phyloP scores from a whole-genome alignment of 2,329 filamentous ascomycete species.

The Cercospora sp. region DNA sequence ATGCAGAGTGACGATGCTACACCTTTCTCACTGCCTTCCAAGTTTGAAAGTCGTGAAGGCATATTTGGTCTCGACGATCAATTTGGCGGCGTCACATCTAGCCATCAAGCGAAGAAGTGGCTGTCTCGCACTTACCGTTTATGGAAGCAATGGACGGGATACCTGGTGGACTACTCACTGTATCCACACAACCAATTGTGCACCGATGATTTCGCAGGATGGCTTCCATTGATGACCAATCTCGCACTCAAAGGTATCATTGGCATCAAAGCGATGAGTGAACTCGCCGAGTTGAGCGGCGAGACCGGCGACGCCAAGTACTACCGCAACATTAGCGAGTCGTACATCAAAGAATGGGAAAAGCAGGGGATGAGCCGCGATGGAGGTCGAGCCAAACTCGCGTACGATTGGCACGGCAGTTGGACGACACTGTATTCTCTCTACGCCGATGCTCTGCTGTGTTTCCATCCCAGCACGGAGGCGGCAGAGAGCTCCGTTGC shows the following conservation, averaged over 20 bases:
- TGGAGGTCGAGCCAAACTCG: slow-evolving; percentile 71
- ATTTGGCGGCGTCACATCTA: slow-evolving; percentile 58
- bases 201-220: slow-evolving; percentile 82
- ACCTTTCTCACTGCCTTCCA: slow-evolving; percentile 46
- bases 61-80: slow-evolving; percentile 61
- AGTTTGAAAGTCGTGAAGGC: slow-evolving; percentile 51
- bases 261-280: slow-evolving; percentile 75
- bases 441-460: slow-evolving; percentile 76
- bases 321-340: slow-evolving; percentile 61
- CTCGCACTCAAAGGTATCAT: slow-evolving; percentile 82
- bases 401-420: slow-evolving; percentile 76
- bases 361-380: slow-evolving; percentile 67
- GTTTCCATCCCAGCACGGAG: slow-evolving; percentile 63
- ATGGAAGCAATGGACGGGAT: slow-evolving; percentile 76
- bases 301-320: slow-evolving; percentile 58
- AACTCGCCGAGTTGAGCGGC: slow-evolving; percentile 64
- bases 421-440: slow-evolving; percentile 87
- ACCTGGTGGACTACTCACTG: slow-evolving; percentile 72
- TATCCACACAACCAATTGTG: slow-evolving; percentile 75
- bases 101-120: slow-evolving; percentile 62
- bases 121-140: slow-evolving; percentile 68
- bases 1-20: slow-evolving; percentile 44
- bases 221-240: slow-evolving; percentile 76
- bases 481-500: slow-evolving; percentile 18
- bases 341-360: slow-evolving; percentile 73